Base-by-base conservation (phyloP, 371 early-diverging fungal species). In the Polyrhizophydium stewartii region DNA sequence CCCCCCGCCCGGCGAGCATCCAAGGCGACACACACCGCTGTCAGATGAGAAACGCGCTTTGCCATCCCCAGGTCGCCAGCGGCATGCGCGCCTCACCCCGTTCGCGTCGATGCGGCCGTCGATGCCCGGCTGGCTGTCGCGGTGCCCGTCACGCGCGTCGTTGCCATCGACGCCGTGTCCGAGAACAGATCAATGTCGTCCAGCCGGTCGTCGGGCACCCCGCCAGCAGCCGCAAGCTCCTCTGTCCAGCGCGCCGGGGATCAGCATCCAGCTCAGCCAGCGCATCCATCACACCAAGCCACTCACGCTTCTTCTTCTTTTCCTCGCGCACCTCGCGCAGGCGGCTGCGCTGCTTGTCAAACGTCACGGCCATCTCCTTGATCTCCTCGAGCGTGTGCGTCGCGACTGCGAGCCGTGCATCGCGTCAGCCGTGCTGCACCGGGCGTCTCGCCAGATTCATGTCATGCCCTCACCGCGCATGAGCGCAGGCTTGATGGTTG, bases 181-280 rank as follows among this genome's bases (percentile, higher is more conserved):
- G 92, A 92, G 77, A 92, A 87, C 82, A 92, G 85, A 63, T 96
- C 97, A n/a, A 93, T 83, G 63, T 90, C 87, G 62, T 93, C 93
- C n/a, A 74, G 59, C 28, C 84, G 87, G 56, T 88, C 88, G 19
- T 78, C 80, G 60, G 79, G 57, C 41, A 71, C 17, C 5, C 52
- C 52, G 3, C 3, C 52, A 7, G 52, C 52, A 5, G 28, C 27
- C 3, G 9, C 50, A 24, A 32, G 7, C 25, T 10, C 58, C 32
- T 27, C 7, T n/a, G 16, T 13, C 30, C 37, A 40, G 27, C 32
- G 41, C 58, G n/a, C 35, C 13, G 19, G n/a, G n/a, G n/a, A 35
- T 35, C 35, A 13, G 35, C 35, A 35, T 3, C 35, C 35, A 3
- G 35, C 35, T 35, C 7, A 13, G 35, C 10, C 38, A n/a, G 6